Evolutionary conservation across 306 rosid species (phyloP).

Genomic region (Casuarina equisetifolia): DNA sequence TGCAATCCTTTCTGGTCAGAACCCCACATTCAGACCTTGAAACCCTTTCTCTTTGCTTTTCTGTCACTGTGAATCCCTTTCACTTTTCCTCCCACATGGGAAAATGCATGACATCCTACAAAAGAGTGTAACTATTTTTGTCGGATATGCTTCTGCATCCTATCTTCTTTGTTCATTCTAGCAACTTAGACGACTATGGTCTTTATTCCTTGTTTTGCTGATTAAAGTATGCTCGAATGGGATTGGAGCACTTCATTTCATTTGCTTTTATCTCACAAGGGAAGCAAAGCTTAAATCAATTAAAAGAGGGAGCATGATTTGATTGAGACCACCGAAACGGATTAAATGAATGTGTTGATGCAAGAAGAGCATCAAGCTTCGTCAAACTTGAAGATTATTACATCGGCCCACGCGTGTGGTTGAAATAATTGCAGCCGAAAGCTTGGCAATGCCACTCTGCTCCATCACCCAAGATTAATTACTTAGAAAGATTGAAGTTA

Average conservation of each 20-base stretch:
- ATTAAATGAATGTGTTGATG: too few species aligned
- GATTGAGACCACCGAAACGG: too few species aligned
- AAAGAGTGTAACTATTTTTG: not conserved
- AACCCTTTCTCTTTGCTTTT: not conserved
- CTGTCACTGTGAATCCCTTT: slow-evolving; percentile 2
- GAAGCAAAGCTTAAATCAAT: too few species aligned
- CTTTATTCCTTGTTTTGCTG: slow-evolving; percentile 3
- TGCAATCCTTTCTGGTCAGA: not conserved
- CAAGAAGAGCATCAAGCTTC: not conserved
- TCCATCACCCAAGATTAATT: not conserved
- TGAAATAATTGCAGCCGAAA: not conserved
- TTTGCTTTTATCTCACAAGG: not conserved
- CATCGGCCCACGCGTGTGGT: not conserved
- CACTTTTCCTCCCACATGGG: not conserved
- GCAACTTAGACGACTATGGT: not conserved
- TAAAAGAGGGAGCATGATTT: too few species aligned
- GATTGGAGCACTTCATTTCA: not conserved
- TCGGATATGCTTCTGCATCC: not conserved
- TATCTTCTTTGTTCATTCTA: slow-evolving; percentile 4
- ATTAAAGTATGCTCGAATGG: not conserved
- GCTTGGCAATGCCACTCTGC: not conserved
- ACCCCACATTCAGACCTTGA: not conserved
- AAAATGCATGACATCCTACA: not conserved
- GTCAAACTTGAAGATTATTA: not conserved
- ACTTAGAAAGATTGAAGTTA: not conserved